Evolutionary conservation across 768 basidiomycete species (phyloP).

Genomic region (Xanthoconium purpureum): DNA sequence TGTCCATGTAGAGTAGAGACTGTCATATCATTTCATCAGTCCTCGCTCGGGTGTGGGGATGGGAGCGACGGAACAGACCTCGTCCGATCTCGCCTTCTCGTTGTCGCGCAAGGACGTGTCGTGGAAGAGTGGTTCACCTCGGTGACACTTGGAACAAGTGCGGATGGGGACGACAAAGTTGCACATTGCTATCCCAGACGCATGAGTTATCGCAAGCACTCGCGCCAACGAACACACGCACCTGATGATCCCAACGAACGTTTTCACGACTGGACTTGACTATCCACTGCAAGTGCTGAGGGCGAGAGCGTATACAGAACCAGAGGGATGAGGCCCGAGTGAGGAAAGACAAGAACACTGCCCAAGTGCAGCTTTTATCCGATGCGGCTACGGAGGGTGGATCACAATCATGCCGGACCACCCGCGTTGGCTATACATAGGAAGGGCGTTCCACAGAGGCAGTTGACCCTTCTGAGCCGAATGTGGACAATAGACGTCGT

Average conservation of each 20-base stretch:
- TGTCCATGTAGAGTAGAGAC: slow-evolving; percentile 27
- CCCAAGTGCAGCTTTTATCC: slow-evolving; percentile 10
- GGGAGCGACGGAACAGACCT: slow-evolving; percentile 9
- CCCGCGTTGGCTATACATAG: background rate
- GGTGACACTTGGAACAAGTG: slow-evolving; percentile 30
- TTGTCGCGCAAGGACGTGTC: slow-evolving; percentile 10
- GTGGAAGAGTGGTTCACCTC: slow-evolving; percentile 26
- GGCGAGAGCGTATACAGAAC: background rate
- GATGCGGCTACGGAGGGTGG: background rate
- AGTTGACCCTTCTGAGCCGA: slow-evolving; percentile 9
- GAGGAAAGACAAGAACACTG: background rate
- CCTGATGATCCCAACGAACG: background rate
- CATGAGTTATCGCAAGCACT: background rate
- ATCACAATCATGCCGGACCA: slow-evolving; percentile 8
- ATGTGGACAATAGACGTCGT: slow-evolving; percentile 5
- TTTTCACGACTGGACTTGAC: too few species aligned
- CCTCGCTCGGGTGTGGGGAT: background rate
- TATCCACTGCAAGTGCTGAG: background rate
- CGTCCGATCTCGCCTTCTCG: slow-evolving; percentile 19
- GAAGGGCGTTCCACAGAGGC: slow-evolving; percentile 6
- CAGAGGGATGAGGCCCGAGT: background rate
- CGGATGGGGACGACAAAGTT: slow-evolving; percentile 31
- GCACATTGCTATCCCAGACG: slow-evolving; percentile 20
- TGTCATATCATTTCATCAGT: background rate
- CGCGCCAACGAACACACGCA: background rate